Base-by-base conservation (phyloP, 148 eudicot genomes). In the Chenopodium album region DNA sequence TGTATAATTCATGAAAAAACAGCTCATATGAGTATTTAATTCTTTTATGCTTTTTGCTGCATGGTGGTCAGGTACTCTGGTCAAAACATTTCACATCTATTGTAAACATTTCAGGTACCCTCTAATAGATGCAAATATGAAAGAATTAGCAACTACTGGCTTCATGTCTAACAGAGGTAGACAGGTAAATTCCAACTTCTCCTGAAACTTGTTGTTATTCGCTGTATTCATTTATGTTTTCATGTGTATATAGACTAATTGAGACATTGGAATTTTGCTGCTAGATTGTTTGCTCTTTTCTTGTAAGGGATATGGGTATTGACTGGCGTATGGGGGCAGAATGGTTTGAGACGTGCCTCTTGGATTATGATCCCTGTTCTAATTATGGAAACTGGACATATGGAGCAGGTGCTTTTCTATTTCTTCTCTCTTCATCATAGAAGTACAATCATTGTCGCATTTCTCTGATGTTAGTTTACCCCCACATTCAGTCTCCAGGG, bases 301-400 rank as follows among this genome's bases (percentile, higher is more conserved):
- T 95, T 65, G 97, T 93, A 41, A 91, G 98, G 22, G 98, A 95
- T 76, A 93, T 95, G 97, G 96, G 96, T 47, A 93, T 95, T 1
- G 98, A 95, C 84, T 95, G 98, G 98, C 89, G 97, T 37, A 95
- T 93, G 97, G 98, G 98, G 85, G 98, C 97, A 19, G 98, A 95
- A 83, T 95, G 98, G 98, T 95, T 93, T 46, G 98, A 95, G 87
- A 88, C 97, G 11, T 93, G 96, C 81, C 97, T 95, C 86, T 85
- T 95, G 84, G 97, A 93, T 87, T 93, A 95, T 79, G 98, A 95
- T 82, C 98, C 98, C 12, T 95, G 94, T 83, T 95, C 98, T 71
- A 95, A 95, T 81, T 95, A 95, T 64, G 98, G 98, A 37, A 95
- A 95, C 52, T 95, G 98, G 98, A 93, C 98, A 10, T 95, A 95